A percentile compares a stretch with the other conserved stretches of the same genome.
These are phyloP conservation scores for Sonneratia caseolaris DNA, from an alignment of 345 rosid genomes.

Conservation along the genomic window DNA sequence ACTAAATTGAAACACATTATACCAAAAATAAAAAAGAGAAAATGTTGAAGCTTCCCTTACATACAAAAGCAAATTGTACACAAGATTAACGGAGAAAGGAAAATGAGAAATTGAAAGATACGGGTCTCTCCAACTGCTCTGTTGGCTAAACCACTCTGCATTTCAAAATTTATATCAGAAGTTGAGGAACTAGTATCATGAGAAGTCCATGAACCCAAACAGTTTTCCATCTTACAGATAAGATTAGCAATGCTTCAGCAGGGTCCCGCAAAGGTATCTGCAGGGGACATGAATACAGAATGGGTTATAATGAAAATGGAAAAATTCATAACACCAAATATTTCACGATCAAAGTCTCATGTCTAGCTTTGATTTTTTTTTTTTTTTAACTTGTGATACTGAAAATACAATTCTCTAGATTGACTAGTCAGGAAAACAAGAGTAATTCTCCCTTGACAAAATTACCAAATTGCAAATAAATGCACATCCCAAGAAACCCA, in stretches of 20 bases:
- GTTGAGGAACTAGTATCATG: neutral
- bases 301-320: neutral
- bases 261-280: slow-evolving; percentile 43
- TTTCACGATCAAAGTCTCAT: neutral
- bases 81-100: neutral
- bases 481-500: neutral
- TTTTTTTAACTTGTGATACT: neutral
- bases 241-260: slow-evolving; percentile 50
- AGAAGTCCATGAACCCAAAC: neutral
- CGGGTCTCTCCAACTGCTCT: slow-evolving; percentile 94
- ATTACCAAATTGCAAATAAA: neutral
- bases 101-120: slow-evolving; percentile 26
- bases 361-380: neutral
- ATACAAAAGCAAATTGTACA: neutral
- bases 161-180: slow-evolving; percentile 21
- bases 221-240: slow-evolving; percentile 46
- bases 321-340: neutral
- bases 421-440: neutral
- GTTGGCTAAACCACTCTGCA: slow-evolving; percentile 71
- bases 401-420: neutral
- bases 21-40: neutral
- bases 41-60: neutral
- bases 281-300: slow-evolving; percentile 10
- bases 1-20: neutral
- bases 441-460: neutral